Base-by-base conservation (phyloP, 2,329 filamentous ascomycete species). In the Zasmidium cellare region DNA sequence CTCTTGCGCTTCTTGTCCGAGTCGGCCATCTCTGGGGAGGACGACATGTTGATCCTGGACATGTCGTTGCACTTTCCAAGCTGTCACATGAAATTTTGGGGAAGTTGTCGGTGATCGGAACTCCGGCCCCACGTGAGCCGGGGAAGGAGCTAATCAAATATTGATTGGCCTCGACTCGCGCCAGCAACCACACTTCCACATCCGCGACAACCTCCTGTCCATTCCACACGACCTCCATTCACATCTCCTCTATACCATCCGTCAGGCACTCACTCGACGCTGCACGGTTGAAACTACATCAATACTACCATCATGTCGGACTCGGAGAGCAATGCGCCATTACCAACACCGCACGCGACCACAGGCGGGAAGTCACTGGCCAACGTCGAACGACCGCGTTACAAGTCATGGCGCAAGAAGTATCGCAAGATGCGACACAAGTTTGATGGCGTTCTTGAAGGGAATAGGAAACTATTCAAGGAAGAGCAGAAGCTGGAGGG, bases 401-500 rank as follows among this genome's bases (percentile, higher is more conserved):
- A 74, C 69, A 73, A 73, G 57, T 74, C 72, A 61, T 74, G 71
- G 70, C 72, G 72, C 60, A 96, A 96, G 79, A 99, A 99, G 80
- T 99, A 96, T 75, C 88, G 89, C 69, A 96, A 96, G 82, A 90
- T 94, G 86, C 87, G 89, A 76, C 82, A 88, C 72, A 80, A 82
- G 24, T 96, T 94, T 71, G 89, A 94, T 67, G 81, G 86, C 51
- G 86, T 85, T 69, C 90, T 92, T 84, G 84, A 87, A 57, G 86
- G 91, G 64, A 90, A 91, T 73, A 94, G 96, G 75, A 84, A 87
- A 55, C 82, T 94, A 59, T 94, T 94, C 76, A 86, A 86, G 67
- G 82, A 90, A 55, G 92, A 94, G 74, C 89, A 90, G 73, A 87
- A 88, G 75, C 90, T 92, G 35, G 86, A 89, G 60, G 86, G 88